Evolutionary conservation across 768 basidiomycete genomes (phyloP), one percentile per base, ranked within the genome.

Genomic region (Cyathus striatus): DNA sequence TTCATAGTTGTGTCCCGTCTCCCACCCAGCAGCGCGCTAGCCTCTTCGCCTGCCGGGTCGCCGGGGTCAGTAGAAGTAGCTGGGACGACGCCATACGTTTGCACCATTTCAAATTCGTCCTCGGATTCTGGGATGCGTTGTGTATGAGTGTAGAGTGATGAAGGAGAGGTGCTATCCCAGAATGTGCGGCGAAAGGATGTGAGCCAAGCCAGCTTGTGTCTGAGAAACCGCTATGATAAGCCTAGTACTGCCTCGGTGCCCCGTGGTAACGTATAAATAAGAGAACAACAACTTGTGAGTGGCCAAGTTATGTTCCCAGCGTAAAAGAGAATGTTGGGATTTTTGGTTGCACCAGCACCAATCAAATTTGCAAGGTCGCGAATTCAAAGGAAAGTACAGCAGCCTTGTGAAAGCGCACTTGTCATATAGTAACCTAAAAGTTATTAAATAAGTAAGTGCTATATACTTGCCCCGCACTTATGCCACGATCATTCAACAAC

Each of bases 31-130:
- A 90, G 64, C 10, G 85, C 75, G 56, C 78, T 79, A 34, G 60
- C 61, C 60, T 89, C 86, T 41, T 68, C 70, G 5, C 55, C 60
- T 16, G 49, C 44, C 30, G 42, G 46, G 23, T 50, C 53, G 38
- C 56, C 50, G 21, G 61, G 56, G 45, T 69, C 69, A 36, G 51
- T 50, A 30, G 50, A 53, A 42, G 58, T 60, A 53, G 59, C 61
- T 32, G 54, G 66, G 27, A 71, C 70, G n/a, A 77, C 65, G 34
- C 86, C 85, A 50, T 90, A 91, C 4, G 73, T 72, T 44, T 78
- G 79, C 24, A 77, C 72, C 85, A 86, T 89, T 54, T 83, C 78
- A 70, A 71, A 72, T 16, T 54, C 56, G 47, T 59, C 49, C 14
- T 10, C n/a, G 40, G 16, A 6, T 22, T 20, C 17, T 10, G 18